A percentile compares a stretch with the other conserved stretches of the same genome.
Conservation (phyloP, 2,329 filamentous ascomycete genomes). For the Diaporthe amygdali region DNA sequence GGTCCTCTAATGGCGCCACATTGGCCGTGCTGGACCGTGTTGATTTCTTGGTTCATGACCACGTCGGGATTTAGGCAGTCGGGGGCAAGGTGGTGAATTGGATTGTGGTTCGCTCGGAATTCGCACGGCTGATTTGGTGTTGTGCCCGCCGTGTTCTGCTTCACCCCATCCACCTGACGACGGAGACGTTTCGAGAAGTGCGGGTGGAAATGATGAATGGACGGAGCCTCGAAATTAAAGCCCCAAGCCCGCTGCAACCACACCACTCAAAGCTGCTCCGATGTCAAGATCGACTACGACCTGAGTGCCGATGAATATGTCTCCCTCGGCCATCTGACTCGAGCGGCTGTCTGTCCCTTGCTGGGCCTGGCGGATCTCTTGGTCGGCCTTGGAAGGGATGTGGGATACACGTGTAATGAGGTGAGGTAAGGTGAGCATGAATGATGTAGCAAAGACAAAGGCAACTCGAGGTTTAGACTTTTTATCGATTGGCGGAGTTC, state of each 20-base stretch:
- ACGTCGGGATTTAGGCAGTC: slow-evolving; percentile 11
- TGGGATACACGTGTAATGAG: too few relatives aligned
- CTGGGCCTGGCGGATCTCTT: neutral
- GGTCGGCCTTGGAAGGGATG: neutral
- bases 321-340: neutral
- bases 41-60: slow-evolving; percentile 2
- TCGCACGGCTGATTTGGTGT: neutral
- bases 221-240: slow-evolving; percentile 6
- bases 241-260: slow-evolving; percentile 12
- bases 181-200: neutral
- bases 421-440: neutral
- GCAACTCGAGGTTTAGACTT: neutral
- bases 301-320: slow-evolving; percentile 1
- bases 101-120: neutral
- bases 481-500: neutral
- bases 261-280: neutral
- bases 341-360: too few relatives aligned
- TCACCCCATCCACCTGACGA: neutral
- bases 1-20: slow-evolving; percentile 17
- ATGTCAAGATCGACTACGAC: slow-evolving; percentile 1
- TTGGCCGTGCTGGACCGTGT: slow-evolving; percentile 5
- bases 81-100: neutral
- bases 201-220: slow-evolving; percentile 15
- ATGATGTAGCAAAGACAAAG: neutral
- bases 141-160: neutral